phyloP scores from a whole-genome alignment of 257 asterid species.

The Salvia hispanica region DNA sequence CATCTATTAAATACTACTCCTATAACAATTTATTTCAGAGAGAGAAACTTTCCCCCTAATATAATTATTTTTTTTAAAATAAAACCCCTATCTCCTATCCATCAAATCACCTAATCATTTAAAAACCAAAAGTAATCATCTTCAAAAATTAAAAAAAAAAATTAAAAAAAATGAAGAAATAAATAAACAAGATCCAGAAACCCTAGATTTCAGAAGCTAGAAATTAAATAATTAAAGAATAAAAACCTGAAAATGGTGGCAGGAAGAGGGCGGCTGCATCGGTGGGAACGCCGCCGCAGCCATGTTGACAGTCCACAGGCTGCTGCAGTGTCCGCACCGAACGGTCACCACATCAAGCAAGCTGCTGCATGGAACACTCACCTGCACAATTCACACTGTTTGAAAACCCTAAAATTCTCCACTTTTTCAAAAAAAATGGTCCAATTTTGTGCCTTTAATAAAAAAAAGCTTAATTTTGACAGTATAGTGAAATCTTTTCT shows the following conservation, averaged over 20 bases:
- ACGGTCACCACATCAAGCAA: constrained; percentile 81
- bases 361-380: constrained; percentile 90
- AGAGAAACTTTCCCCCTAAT: background rate
- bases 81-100: background rate
- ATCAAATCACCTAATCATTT: constrained; percentile 31
- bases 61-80: too few species aligned
- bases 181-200: constrained; percentile 28
- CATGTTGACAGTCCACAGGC: constrained; percentile 88
- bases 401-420: background rate
- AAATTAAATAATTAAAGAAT: constrained; percentile 16
- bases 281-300: constrained; percentile 78
- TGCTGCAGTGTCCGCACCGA: constrained; percentile 90
- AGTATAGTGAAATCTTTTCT: constrained; percentile 36
- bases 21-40: background rate
- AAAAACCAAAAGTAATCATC: background rate
- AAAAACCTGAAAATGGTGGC: constrained; percentile 52
- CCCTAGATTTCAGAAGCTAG: constrained; percentile 61
- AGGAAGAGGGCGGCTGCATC: constrained; percentile 35
- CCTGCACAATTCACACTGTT: constrained; percentile 41
- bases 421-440: constrained; percentile 21
- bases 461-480: constrained; percentile 37
- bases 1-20: background rate
- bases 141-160: background rate
- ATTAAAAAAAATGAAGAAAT: too few species aligned
- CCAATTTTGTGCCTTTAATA: constrained; percentile 23